These are phyloP conservation scores for Cladosporium sphaerospermum DNA, from an alignment of 2,329 filamentous ascomycete species.

Conservation along the genomic window DNA sequence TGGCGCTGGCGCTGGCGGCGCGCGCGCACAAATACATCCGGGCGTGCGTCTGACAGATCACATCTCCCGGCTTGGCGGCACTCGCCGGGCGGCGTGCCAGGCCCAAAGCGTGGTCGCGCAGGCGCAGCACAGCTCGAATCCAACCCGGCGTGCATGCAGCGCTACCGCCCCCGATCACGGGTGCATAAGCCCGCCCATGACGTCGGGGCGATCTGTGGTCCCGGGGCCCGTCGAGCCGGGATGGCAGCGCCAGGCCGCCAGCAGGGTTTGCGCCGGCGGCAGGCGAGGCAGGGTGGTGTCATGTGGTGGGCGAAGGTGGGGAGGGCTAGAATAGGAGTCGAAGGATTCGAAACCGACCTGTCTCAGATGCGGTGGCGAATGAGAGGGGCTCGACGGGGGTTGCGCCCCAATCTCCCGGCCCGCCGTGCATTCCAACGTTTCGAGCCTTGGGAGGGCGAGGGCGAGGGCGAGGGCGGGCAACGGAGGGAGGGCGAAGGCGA, in stretches of 20 bases:
- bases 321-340: slow-evolving; percentile 11
- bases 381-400: not conserved
- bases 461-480: too few species aligned
- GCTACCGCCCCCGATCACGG: slow-evolving; percentile 3
- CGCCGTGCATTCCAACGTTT: not conserved
- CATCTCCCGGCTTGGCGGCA: slow-evolving; percentile 4
- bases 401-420: slow-evolving; percentile 1
- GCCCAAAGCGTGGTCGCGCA: not conserved
- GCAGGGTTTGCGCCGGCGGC: not conserved
- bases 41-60: slow-evolving; percentile 10
- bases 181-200: slow-evolving; percentile 4
- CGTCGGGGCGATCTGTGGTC: slow-evolving; percentile 10
- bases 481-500: too few species aligned
- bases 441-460: too few species aligned
- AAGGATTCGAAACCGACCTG: slow-evolving; percentile 11
- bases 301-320: slow-evolving; percentile 9
- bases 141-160: not conserved
- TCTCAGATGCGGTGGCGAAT: slow-evolving; percentile 6
- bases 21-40: too few species aligned
- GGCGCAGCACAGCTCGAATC: slow-evolving; percentile 4
- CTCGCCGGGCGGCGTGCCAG: not conserved
- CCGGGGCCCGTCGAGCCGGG: not conserved
- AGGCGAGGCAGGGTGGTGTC: not conserved
- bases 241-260: not conserved
- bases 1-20: too few species aligned